These are phyloP conservation scores for Penicillium sp. DNA, from an alignment of 2,329 filamentous ascomycete genomes.

Conservation along the genomic window DNA sequence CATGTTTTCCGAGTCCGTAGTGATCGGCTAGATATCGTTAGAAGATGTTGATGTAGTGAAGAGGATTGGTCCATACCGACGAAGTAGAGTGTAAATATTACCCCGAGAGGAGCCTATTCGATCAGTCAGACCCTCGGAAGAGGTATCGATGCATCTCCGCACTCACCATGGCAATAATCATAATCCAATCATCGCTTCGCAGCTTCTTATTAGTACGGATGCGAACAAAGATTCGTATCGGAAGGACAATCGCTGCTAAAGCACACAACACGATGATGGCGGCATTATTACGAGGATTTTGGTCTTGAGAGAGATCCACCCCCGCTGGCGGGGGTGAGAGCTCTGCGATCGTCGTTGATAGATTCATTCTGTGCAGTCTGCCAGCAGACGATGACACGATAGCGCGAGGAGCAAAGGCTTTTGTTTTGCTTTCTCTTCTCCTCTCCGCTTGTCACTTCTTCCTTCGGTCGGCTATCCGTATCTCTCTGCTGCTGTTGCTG, in stretches of 20 bases:
- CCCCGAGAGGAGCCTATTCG: not conserved
- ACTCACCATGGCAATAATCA: not conserved
- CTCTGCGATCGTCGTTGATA: not conserved
- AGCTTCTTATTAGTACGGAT: not conserved
- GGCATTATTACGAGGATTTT: not conserved
- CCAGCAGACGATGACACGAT: not conserved
- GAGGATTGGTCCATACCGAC: not conserved
- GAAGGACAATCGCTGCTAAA: not conserved
- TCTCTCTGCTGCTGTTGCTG: not conserved
- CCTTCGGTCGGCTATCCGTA: too few species aligned
- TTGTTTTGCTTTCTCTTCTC: not conserved
- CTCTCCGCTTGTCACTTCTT: not conserved
- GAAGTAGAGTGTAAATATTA: not conserved
- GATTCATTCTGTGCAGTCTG: not conserved
- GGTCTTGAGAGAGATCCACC: not conserved
- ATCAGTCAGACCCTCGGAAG: not conserved
- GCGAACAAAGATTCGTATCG: not conserved
- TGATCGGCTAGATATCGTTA: not conserved
- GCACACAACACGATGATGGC: not conserved
- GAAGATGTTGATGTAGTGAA: not conserved
- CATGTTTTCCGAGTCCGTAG: slow-evolving; percentile 9
- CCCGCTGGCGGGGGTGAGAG: slow-evolving; percentile 1
- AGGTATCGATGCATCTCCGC: not conserved
- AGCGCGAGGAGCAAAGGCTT: not conserved
- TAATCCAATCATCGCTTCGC: slow-evolving; percentile 6